These are phyloP conservation scores for Mycena citricolor DNA, from an alignment of 1,284 basidiomycete genomes.

Conservation along the genomic window DNA sequence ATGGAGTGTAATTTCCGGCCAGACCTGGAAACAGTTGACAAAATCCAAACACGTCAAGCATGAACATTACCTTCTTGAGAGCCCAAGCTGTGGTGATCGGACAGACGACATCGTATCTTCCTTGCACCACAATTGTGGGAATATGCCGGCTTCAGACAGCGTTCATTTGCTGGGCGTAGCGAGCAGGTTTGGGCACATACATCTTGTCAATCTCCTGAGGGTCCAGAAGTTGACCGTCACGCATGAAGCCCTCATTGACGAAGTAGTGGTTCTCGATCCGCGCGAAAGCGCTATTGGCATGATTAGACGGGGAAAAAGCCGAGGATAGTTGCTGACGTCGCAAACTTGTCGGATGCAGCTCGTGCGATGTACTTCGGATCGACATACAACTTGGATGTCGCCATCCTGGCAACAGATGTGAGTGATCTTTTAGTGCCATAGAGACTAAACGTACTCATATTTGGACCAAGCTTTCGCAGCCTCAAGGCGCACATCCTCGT, in stretches of 20 bases:
- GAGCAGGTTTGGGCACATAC: constrained; percentile 39
- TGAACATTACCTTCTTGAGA: constrained; percentile 60
- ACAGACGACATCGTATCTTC: constrained; percentile 80
- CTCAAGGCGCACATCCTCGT: constrained; percentile 62
- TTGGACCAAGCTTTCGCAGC: constrained; percentile 89
- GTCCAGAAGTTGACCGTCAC: constrained; percentile 86
- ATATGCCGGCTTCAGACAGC: constrained; percentile 67
- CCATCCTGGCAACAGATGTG: constrained; percentile 54
- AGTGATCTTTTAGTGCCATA: neutral
- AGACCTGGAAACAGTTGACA: constrained; percentile 42
- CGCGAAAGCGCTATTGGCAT: constrained; percentile 72
- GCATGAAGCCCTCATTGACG: constrained; percentile 85
- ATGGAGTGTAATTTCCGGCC: constrained; percentile 78
- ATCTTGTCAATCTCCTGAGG: constrained; percentile 89
- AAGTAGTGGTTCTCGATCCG: constrained; percentile 94
- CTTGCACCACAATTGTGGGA: constrained; percentile 84
- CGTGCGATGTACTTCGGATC: constrained; percentile 70
- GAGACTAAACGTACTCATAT: constrained; percentile 70
- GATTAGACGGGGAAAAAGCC: constrained; percentile 3
- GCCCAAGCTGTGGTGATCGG: constrained; percentile 78
- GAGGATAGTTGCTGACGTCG: constrained; percentile 48
- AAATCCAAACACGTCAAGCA: neutral
- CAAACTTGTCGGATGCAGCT: constrained; percentile 73
- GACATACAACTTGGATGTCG: constrained; percentile 72
- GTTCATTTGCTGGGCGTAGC: constrained; percentile 6